These are phyloP conservation scores for Ustilago crameri DNA, from an alignment of 1,284 basidiomycete genomes.

Conservation along the genomic window DNA sequence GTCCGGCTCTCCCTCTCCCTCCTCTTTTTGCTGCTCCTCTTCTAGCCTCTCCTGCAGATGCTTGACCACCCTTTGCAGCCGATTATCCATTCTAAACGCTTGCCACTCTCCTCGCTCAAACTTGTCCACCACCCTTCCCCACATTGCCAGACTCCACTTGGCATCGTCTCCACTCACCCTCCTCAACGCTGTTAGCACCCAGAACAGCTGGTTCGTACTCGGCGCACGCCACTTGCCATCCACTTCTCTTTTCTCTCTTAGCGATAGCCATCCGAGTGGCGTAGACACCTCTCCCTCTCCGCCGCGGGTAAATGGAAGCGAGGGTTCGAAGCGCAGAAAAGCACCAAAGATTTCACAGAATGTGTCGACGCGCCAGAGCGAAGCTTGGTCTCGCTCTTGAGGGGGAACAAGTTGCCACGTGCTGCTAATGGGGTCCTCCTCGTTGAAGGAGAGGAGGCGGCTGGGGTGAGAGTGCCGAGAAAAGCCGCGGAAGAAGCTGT, in stretches of 20 bases:
- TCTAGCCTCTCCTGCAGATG: slow-evolving; percentile 18
- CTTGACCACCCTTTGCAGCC: slow-evolving; percentile 30
- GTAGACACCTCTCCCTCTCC: no score
- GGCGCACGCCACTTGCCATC: slow-evolving; percentile 23
- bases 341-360: slow-evolving; percentile 43
- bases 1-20: not conserved
- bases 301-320: no score
- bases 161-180: slow-evolving; percentile 42
- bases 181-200: slow-evolving; percentile 40
- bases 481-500: slow-evolving; percentile 44
- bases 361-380: slow-evolving; percentile 13
- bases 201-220: slow-evolving; percentile 42
- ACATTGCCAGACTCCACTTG: slow-evolving; percentile 38
- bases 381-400: no score
- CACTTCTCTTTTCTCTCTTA: slow-evolving; percentile 21
- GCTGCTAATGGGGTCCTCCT: slow-evolving; percentile 12
- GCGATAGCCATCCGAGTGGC: slow-evolving; percentile 16
- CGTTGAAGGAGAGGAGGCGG: slow-evolving; percentile 4
- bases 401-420: slow-evolving; percentile 31
- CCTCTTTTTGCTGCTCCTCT: slow-evolving; percentile 1
- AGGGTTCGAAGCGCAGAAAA: slow-evolving; percentile 30
- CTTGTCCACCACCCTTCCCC: slow-evolving; percentile 36
- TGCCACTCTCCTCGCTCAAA: slow-evolving; percentile 35
- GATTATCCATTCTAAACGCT: slow-evolving; percentile 27
- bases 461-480: slow-evolving; percentile 20